A percentile compares a stretch with the other conserved stretches of the same genome.
Evolutionary conservation across 371 early-diverging fungal species (phyloP).

Genomic region (Capniomyces stellatus): DNA sequence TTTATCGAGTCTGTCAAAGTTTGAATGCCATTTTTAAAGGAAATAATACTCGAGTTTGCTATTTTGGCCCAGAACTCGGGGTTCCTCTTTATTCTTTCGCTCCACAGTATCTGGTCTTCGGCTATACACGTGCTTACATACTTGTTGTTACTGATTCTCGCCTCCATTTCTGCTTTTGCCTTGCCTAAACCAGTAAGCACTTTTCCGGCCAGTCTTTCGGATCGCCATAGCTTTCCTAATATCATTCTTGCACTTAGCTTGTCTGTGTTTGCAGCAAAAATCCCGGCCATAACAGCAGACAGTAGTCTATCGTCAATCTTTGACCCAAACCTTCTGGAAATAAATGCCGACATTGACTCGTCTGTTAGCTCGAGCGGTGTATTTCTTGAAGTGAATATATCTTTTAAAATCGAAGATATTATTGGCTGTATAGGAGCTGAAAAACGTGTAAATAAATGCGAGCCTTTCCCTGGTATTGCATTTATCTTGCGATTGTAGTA

Average conservation of each 20-base stretch:
- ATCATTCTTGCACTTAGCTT: constrained; percentile 55
- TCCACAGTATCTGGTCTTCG: constrained; percentile 27
- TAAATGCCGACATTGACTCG: constrained; percentile 55
- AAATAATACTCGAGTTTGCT: constrained; percentile 47
- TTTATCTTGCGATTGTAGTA: constrained; percentile 49
- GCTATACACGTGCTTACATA: constrained; percentile 3
- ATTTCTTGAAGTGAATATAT: constrained; percentile 18
- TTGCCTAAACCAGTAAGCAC: background rate
- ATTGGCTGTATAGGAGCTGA: constrained; percentile 29
- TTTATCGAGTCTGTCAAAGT: constrained; percentile 38
- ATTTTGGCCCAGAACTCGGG: constrained; percentile 40
- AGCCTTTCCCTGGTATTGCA: constrained; percentile 34
- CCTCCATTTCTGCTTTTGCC: constrained; percentile 1
- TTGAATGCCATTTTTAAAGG: constrained; percentile 66
- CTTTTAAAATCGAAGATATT: constrained; percentile 22
- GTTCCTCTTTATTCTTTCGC: constrained; percentile 18
- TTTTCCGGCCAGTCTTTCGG: constrained; percentile 10
- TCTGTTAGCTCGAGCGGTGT: constrained; percentile 21
- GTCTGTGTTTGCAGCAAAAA: constrained; percentile 76
- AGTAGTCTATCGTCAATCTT: constrained; percentile 48
- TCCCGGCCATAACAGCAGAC: constrained; percentile 78
- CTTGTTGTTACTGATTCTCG: background rate
- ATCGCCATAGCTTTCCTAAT: constrained; percentile 30
- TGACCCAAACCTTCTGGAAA: constrained; percentile 54
- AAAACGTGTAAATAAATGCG: constrained; percentile 26